A percentile compares a stretch with the other conserved stretches of the same genome.
These are phyloP conservation scores for Isabelozyma gotoi DNA, from an alignment of 805 yeast species.

Conservation along the genomic window DNA sequence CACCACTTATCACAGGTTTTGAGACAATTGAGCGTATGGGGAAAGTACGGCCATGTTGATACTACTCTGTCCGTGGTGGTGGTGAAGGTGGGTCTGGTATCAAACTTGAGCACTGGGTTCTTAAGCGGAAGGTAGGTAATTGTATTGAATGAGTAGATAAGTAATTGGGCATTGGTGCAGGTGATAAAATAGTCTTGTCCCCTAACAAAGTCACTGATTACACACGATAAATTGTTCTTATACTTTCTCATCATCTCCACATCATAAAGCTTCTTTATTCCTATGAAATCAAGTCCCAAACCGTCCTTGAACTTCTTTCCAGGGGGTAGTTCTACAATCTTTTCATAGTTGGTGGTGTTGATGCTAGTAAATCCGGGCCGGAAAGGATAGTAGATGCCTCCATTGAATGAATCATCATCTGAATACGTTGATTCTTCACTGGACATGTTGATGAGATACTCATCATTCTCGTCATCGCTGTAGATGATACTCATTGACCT, in stretches of 20 bases:
- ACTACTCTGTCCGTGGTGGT: conserved; percentile 38
- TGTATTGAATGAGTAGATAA: conserved; percentile 30
- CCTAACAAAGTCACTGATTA: conserved; percentile 10
- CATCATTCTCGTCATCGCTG: background rate
- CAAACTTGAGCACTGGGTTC: conserved; percentile 31
- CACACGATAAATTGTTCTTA: conserved; percentile 39
- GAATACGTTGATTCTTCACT: conserved; percentile 8
- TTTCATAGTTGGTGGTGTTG: conserved; percentile 13
- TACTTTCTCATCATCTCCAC: conserved; percentile 31
- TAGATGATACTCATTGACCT: background rate
- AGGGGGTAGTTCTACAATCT: conserved; percentile 27
- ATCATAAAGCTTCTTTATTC: conserved; percentile 15
- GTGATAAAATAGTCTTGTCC: conserved; percentile 24
- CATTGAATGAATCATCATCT: conserved; percentile 13
- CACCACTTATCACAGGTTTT: conserved; percentile 30
- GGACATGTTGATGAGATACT: background rate
- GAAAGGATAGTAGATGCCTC: conserved; percentile 12
- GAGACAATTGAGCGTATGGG: conserved; percentile 57
- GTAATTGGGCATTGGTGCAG: conserved; percentile 33
- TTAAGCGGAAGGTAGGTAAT: conserved; percentile 24
- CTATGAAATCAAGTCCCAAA: conserved; percentile 20
- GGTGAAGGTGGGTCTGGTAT: conserved; percentile 42
- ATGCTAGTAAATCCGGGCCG: conserved; percentile 8
- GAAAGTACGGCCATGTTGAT: conserved; percentile 53
- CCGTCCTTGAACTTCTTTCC: conserved; percentile 37